These are phyloP conservation scores for Neofusicoccum cordaticola DNA, from an alignment of 2,329 filamentous ascomycete genomes.

Conservation along the genomic window DNA sequence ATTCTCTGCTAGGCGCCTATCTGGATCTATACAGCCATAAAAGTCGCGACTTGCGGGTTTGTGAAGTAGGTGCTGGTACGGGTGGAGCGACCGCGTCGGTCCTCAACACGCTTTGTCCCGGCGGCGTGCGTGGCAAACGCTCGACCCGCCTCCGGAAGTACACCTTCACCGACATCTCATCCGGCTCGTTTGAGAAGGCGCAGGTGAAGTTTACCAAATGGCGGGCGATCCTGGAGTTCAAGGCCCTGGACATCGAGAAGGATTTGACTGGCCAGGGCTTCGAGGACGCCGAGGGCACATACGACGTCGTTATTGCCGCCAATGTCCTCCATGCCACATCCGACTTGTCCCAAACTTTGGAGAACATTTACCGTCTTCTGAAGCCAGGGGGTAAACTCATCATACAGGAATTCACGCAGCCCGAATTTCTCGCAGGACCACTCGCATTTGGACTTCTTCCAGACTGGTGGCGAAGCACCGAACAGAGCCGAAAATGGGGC, in stretches of 20 bases:
- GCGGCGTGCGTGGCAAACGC: neutral
- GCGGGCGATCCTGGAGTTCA: slow-evolving; percentile 4
- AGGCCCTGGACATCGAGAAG: slow-evolving; percentile 16
- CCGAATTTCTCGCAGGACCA: neutral
- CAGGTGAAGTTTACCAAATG: slow-evolving; percentile 14
- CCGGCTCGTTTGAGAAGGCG: slow-evolving; percentile 21
- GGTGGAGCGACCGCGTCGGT: slow-evolving; percentile 18
- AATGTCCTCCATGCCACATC: slow-evolving; percentile 19
- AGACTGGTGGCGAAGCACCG: slow-evolving; percentile 19
- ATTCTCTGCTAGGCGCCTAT: neutral
- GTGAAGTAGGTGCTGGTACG: slow-evolving; percentile 20
- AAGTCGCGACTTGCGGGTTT: slow-evolving; percentile 4
- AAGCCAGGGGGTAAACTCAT: slow-evolving; percentile 46
- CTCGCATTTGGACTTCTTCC: slow-evolving; percentile 5
- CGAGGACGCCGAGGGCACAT: slow-evolving; percentile 18
- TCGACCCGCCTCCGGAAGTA: slow-evolving; percentile 18
- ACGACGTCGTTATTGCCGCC: slow-evolving; percentile 16
- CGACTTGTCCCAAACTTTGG: slow-evolving; percentile 18
- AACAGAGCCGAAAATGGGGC: neutral
- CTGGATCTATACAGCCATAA: neutral
- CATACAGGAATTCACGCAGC: slow-evolving; percentile 20
- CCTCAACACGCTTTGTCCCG: neutral
- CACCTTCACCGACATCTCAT: slow-evolving; percentile 25
- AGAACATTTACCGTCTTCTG: slow-evolving; percentile 21
- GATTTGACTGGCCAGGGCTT: slow-evolving; percentile 17